Evolutionary conservation across 495 filamentous ascomycete species (phyloP).

Genomic region (Mytilinidion resinicola): DNA sequence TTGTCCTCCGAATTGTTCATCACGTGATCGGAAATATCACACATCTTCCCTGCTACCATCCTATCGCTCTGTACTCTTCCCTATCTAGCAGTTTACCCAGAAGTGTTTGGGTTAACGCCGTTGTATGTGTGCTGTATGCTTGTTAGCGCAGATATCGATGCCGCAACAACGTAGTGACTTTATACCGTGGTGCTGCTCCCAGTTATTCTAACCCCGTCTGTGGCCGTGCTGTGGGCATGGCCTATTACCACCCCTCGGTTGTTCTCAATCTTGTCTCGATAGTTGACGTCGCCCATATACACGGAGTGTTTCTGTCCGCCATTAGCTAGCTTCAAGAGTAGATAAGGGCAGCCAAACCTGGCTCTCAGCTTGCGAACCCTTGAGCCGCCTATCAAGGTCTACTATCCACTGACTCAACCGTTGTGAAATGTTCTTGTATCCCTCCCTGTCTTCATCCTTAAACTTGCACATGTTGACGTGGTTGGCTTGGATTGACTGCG

Average conservation of each 20-base stretch:
- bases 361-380: background rate
- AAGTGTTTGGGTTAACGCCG: slow-evolving; percentile 6
- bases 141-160: slow-evolving; percentile 1
- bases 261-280: slow-evolving; percentile 9
- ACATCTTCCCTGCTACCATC: too few species aligned
- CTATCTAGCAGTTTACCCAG: background rate
- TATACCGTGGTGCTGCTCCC: slow-evolving; percentile 6
- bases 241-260: slow-evolving; percentile 10
- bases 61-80: background rate
- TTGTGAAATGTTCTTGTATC: slow-evolving; percentile 7
- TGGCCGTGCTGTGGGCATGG: slow-evolving; percentile 9
- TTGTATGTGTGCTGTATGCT: slow-evolving; percentile 9
- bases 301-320: slow-evolving; percentile 8
- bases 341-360: slow-evolving; percentile 5
- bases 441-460: slow-evolving; percentile 5
- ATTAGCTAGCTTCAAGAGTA: slow-evolving; percentile 6
- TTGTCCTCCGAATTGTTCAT: too few species aligned
- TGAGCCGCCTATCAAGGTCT: slow-evolving; percentile 6
- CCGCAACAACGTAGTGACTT: slow-evolving; percentile 1
- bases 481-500: slow-evolving; percentile 8
- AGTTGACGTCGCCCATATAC: slow-evolving; percentile 9
- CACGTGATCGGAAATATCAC: too few species aligned
- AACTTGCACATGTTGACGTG: slow-evolving; percentile 15
- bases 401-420: slow-evolving; percentile 12
- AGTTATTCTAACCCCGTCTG: slow-evolving; percentile 12